Base-by-base conservation (phyloP, 208 protist genomes). In the Leishmania guyanensis region DNA sequence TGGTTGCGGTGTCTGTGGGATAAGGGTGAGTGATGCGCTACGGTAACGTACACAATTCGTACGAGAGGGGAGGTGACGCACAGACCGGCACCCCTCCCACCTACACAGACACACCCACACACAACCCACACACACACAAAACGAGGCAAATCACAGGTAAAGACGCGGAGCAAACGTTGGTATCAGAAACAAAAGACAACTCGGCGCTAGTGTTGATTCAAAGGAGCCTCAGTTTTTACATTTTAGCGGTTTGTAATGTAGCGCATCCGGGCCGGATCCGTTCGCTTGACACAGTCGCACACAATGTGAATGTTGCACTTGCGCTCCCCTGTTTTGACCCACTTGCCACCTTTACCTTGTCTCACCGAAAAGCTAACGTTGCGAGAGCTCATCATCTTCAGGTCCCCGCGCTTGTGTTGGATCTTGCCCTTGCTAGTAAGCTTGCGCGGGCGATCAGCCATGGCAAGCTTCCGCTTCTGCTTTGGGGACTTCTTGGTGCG, bases 291-390 rank as follows among this genome's bases (percentile, higher is more conserved):
- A 66, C 95, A 98, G 87, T 98, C 88, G 80, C 95, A 98, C 26
- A 96, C 91, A 3, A 91, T 97, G 84, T 98, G 95, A 26, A 98
- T 95, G 81, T 97, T 96, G 85, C 95, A 98, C 81, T 92, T 91
- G 22, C 95, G 92, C 62, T 97, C 95, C 12, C 92, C 93, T 20
- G 89, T 91, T 68, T 85, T 89, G 10, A 96, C 78, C 89, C 90
- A 97, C 82, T 91, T 88, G 5, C 95, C 95, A 33, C 92, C 92
- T 78, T 98, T 98, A 46, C 92, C 93, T 73, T 98, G 95, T 87
- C 94, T 97, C 51, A 96, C 89, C 0, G 88, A 78, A 75, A 95
- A 97, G 79, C 91, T 92, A 26, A 97, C 93, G 81, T 96, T 91
- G 53, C 89, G 91, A 10, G 88, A 90, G 75, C 84, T 86, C n/a